A percentile compares a stretch with the other conserved stretches of the same genome.
Conservation (phyloP, 441 rosid genomes). For the Mallotus repandus region DNA sequence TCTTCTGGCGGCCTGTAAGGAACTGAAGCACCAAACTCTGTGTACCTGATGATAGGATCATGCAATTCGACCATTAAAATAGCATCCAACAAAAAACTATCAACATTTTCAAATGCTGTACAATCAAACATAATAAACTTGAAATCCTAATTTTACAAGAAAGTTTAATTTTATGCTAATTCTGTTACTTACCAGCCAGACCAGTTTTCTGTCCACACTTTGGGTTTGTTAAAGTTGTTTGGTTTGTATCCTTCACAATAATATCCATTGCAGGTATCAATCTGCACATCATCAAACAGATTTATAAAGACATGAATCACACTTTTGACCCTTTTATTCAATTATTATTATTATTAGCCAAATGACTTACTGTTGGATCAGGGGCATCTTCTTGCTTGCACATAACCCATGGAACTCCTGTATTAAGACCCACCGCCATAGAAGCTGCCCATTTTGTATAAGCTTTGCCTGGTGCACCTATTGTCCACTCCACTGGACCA, state of each 20-base stretch:
- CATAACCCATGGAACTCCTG: constrained; percentile 99
- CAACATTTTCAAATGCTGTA: no score
- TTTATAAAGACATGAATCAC: background rate
- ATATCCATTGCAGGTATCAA: constrained; percentile 90
- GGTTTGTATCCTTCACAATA: constrained; percentile 89
- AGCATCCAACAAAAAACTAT: no score
- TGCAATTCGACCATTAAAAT: no score
- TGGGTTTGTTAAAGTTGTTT: constrained; percentile 81
- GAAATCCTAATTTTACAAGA: no score
- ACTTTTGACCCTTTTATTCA: no score
- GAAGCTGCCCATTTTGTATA: constrained; percentile 88
- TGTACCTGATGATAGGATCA: constrained; percentile 48
- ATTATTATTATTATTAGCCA: background rate
- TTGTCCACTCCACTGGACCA: constrained; percentile 83
- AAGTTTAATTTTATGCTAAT: no score
- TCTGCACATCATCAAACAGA: constrained; percentile 39
- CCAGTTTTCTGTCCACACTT: constrained; percentile 99
- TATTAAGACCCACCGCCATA: constrained; percentile 89
- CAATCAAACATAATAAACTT: no score
- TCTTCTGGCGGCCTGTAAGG: constrained; percentile 93
- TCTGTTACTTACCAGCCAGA: constrained; percentile 75
- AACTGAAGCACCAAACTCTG: constrained; percentile 84
- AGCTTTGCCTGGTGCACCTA: constrained; percentile 67
- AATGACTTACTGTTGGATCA: constrained; percentile 66
- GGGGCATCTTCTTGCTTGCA: constrained; percentile 98